These are phyloP conservation scores for Tillandsia leiboldiana DNA, from an alignment of 176 grass and related monocot species.

Conservation along the genomic window DNA sequence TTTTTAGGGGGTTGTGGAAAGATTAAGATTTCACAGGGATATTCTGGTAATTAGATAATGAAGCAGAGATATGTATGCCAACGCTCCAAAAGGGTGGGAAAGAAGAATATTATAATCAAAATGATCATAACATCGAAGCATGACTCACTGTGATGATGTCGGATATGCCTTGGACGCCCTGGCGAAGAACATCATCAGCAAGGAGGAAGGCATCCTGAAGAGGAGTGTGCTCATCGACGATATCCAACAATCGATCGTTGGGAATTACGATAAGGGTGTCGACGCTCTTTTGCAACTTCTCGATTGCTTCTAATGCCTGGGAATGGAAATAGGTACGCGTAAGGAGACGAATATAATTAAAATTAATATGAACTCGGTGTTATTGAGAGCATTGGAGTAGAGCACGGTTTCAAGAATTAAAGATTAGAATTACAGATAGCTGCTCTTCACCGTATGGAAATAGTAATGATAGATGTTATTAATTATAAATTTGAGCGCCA, in stretches of 20 bases:
- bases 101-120: not conserved
- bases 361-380: not conserved
- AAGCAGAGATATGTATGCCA: too few species aligned
- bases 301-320: conserved; percentile 88
- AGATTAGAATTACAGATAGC: not conserved
- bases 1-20: too few species aligned
- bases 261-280: conserved; percentile 95
- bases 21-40: too few species aligned
- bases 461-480: too few species aligned
- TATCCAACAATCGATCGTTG: conserved; percentile 73
- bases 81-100: too few species aligned
- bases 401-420: not conserved
- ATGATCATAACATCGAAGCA: conserved; percentile 4
- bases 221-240: conserved; percentile 85
- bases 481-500: too few species aligned
- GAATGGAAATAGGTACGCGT: conserved; percentile 8
- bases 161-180: conserved; percentile 97
- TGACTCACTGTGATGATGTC: conserved; percentile 81
- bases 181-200: conserved; percentile 89
- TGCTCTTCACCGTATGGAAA: not conserved
- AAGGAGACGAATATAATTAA: not conserved
- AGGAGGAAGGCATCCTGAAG: conserved; percentile 96
- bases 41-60: too few species aligned
- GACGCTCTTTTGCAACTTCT: conserved; percentile 83
- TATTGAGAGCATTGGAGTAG: not conserved